Base-by-base conservation (phyloP, 495 filamentous ascomycete species). In the Glarea lozoyensis region DNA sequence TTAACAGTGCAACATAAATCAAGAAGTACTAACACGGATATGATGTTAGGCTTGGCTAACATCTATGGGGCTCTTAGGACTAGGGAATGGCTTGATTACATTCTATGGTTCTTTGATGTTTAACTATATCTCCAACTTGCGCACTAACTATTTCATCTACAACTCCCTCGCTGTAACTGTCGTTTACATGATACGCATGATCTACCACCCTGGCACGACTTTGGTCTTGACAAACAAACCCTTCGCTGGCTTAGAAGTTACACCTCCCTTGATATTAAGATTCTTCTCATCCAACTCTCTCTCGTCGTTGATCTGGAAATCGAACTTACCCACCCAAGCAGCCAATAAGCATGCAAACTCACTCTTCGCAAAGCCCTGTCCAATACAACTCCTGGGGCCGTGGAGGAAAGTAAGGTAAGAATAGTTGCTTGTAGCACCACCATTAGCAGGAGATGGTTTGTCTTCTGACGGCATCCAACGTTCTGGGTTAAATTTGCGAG, bases 281-380 rank as follows among this genome's bases (percentile, higher is more conserved):
- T 80, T 72, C 19, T 59, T 64, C 60, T 75, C 70, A 43, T 70
- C 68, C 54, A 45, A 40, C 50, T 65, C 60, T 45, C 79, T 65
- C 37, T 72, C 66, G 48, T 84, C 69, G 33, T 71, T 59, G 25
- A 86, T 49, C 60, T 75, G 70, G 52, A 87, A 75, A 50, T 80
- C 68, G 50, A 81, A 93, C 30, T 73, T 67, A 11, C 86, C 86
- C 15, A 90, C 76, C 63, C 79, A 70, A 2, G 74, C 71, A 39
- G 87, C 89, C 37, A 98, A 46, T 50, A 95, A 61, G 54, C 78
- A 86, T 6, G 83, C 84, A 58, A 93, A 84, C 68, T 96, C 92
- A 0, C 78, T 68, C 60, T 78, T 83, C 0, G 88, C 84, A 63
- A 98, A 98, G 2, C 69, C 69, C 59, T 68, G 65, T 4, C 79